A percentile compares a stretch with the other conserved stretches of the same genome.
Conservation (phyloP, 2,329 filamentous ascomycete species). For the Xylogone sp. region DNA sequence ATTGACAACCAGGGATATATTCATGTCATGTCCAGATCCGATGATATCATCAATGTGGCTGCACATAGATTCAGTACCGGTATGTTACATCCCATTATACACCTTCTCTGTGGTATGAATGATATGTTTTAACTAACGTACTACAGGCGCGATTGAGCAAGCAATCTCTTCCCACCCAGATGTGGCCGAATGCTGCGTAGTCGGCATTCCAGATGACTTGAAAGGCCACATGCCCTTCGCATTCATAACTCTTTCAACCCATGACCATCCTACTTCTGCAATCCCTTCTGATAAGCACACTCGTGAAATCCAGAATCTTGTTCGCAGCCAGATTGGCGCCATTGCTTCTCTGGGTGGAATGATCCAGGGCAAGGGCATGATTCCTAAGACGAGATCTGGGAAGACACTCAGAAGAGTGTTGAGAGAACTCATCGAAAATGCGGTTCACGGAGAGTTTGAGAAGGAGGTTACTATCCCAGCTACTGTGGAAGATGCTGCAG, state of each 20-base stretch:
- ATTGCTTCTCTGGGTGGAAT: slow-evolving; percentile 85
- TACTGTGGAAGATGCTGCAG: slow-evolving; percentile 77
- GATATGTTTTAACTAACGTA: neutral
- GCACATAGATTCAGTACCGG: slow-evolving; percentile 87
- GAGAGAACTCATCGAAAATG: slow-evolving; percentile 81
- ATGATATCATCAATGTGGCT: slow-evolving; percentile 95
- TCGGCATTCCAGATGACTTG: slow-evolving; percentile 78
- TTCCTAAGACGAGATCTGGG: slow-evolving; percentile 87
- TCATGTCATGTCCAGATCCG: slow-evolving; percentile 60
- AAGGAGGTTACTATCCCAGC: slow-evolving; percentile 72
- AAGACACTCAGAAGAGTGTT: slow-evolving; percentile 84
- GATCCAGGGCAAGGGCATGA: slow-evolving; percentile 80
- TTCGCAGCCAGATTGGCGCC: slow-evolving; percentile 78
- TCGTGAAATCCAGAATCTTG: slow-evolving; percentile 65
- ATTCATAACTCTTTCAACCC: slow-evolving; percentile 64
- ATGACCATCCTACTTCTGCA: slow-evolving; percentile 47
- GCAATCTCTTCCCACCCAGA: slow-evolving; percentile 76
- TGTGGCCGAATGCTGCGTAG: slow-evolving; percentile 80
- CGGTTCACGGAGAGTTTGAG: slow-evolving; percentile 67
- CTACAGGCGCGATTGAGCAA: slow-evolving; percentile 78
- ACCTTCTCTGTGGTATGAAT: neutral
- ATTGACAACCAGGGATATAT: slow-evolving; percentile 71
- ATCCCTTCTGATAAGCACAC: slow-evolving; percentile 41
- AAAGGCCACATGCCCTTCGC: slow-evolving; percentile 93
- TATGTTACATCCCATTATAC: slow-evolving; percentile 39